Conservation (phyloP, 2,329 filamentous ascomycete genomes). For the Pseudogymnoascus sp. region DNA sequence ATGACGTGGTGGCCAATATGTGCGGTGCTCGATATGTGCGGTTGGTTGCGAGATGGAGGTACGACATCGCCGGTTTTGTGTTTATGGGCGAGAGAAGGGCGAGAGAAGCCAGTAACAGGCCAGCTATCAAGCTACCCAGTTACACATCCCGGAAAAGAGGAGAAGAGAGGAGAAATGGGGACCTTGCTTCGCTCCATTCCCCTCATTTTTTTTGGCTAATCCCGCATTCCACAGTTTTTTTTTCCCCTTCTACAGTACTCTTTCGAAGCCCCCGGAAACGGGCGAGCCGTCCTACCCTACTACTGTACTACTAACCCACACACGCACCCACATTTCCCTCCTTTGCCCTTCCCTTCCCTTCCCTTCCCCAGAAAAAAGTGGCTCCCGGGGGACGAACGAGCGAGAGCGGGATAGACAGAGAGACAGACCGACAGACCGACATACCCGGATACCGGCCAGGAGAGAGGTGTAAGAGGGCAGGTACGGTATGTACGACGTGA, state of each 20-base stretch:
- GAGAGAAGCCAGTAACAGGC: no score
- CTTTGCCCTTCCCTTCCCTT: no score
- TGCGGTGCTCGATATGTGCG: no score
- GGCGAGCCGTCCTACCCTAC: neutral
- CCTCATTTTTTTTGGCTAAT: neutral
- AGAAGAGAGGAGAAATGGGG: no score
- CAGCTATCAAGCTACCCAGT: no score
- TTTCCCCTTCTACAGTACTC: no score
- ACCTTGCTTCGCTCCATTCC: neutral
- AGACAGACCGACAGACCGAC: no score
- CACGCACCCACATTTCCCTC: neutral
- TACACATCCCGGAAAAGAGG: neutral
- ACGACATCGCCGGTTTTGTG: neutral
- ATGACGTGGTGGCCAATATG: conserved; percentile 45
- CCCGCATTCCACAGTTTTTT: neutral
- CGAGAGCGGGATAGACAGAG: neutral
- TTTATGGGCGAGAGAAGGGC: neutral
- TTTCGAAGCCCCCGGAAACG: neutral
- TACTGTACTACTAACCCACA: no score
- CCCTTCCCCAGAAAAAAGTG: neutral
- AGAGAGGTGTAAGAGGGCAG: no score
- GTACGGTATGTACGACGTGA: neutral
- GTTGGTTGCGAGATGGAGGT: conserved; percentile 31
- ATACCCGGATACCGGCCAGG: no score
- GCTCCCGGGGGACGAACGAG: neutral